A percentile compares a stretch with the other conserved stretches of the same genome.
Evolutionary conservation across 2,329 filamentous ascomycete genomes (phyloP).

Genomic region (Neurospora crassa): DNA sequence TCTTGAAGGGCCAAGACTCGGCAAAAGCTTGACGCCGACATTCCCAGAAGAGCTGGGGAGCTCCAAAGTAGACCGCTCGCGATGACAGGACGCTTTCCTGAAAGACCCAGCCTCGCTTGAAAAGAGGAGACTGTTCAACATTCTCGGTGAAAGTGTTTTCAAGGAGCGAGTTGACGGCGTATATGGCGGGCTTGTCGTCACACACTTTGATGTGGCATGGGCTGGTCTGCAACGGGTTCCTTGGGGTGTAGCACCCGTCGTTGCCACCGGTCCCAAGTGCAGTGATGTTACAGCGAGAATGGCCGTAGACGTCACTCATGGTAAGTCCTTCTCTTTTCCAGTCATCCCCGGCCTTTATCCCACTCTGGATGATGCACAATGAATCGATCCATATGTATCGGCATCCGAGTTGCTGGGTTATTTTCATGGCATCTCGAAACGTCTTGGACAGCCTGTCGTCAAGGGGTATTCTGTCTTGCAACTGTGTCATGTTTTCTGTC

Average conservation of each 20-base stretch:
- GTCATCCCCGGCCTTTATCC: not conserved
- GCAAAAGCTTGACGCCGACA: not conserved
- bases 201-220: not conserved
- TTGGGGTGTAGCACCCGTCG: not conserved
- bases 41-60: conserved; percentile 18
- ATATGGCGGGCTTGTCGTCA: not conserved
- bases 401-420: not conserved
- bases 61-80: conserved; percentile 20
- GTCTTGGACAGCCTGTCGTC: not conserved
- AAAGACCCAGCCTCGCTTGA: conserved; percentile 20
- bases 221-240: not conserved
- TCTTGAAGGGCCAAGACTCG: not conserved
- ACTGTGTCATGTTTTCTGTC: not conserved
- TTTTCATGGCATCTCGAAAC: not conserved
- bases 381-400: not conserved
- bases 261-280: not conserved
- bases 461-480: not conserved
- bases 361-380: not conserved
- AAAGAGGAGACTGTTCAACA: not conserved
- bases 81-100: conserved; percentile 20
- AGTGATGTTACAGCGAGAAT: not conserved
- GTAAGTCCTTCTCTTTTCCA: not conserved
- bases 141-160: not conserved
- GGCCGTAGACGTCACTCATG: not conserved
- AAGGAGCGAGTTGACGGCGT: not conserved